Base-by-base conservation (phyloP, 2,329 filamentous ascomycete species). In the Venturia asperata region DNA sequence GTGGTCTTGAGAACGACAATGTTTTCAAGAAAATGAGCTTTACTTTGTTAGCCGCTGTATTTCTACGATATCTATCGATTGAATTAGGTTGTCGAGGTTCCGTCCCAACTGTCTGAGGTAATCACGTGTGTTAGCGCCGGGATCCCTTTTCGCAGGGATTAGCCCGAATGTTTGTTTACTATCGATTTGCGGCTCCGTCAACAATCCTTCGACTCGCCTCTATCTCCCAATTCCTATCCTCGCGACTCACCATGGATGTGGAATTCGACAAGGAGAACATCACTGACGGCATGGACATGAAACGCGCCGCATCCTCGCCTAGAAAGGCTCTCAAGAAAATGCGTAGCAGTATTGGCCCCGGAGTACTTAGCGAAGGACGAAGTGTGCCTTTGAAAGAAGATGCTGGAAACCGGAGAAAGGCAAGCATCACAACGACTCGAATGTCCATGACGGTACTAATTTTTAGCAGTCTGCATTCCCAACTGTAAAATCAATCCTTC, bases 271-370 rank as follows among this genome's bases (percentile, higher is more conserved):
- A 91, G 76, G 91, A 95, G 74, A 95, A 95, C 81, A 77, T 77
- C 62, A 73, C 75, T 43, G 75, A 77, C 56, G 75, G 75, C 30
- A 69, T 77, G n/a, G 65, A 73, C 21, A 72, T 74, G 9, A 63
- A 63, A 70, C 66, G 56, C 41, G 41, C 34, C 21, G 37, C 42
- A 7, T 15, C 49, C n/a, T 64, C 63, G 71, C 73, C 68, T 69
- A 68, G 34, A 66, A 69, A 64, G 69, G 72, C 19, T 67, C 71
- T 0, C 65, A 71, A 19, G 61, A 71, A 75, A 68, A 73, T 88
- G 66, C 87, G 94, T 69, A 97, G 93, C 78, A 97, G 93, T 77
- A 87, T 99, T 70, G 94, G 94, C 2, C 93, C 94, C 19, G 94
- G 93, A 62, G 92, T 92, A 34, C 78, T 96, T 58, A 92, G 96